Conservation (phyloP, 169 alveolate species). For the Eimeria maxima region DNA sequence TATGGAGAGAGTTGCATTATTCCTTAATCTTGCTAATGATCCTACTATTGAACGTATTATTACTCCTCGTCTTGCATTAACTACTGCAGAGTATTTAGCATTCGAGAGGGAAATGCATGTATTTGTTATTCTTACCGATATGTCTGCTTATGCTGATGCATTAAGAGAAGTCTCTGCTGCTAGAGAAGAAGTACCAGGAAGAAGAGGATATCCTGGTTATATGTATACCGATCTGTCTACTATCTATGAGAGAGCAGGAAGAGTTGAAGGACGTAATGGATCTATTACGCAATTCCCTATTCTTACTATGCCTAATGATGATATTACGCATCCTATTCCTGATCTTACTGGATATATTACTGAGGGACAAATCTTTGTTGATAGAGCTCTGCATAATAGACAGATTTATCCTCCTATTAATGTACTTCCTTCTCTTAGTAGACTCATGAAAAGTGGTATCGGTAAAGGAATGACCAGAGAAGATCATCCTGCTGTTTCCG, state of each 20-base stretch:
- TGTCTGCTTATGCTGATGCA: conserved; percentile 99
- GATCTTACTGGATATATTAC: conserved; percentile 94
- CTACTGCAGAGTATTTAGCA: conserved; percentile 99
- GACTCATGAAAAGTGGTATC: conserved; percentile 99
- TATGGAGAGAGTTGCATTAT: conserved; percentile 99
- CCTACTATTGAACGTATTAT: conserved; percentile 99
- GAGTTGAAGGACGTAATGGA: conserved; percentile 98
- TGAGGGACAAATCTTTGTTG: conserved; percentile 99
- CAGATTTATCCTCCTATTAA: conserved; percentile 96
- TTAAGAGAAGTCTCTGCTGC: conserved; percentile 99
- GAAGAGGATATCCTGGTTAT: conserved; percentile 99
- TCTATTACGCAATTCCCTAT: conserved; percentile 99
- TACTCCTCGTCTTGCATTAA: conserved; percentile 99
- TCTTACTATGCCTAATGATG: conserved; percentile 99
- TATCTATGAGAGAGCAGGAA: conserved; percentile 99
- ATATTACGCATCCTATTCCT: conserved; percentile 98
- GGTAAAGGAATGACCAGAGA: conserved; percentile 99
- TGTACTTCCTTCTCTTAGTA: conserved; percentile 98
- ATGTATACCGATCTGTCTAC: conserved; percentile 99
- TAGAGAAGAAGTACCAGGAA: conserved; percentile 99
- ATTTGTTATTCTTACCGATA: conserved; percentile 99
- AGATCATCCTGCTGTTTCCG: conserved; percentile 99
- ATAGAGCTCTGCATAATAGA: conserved; percentile 98
- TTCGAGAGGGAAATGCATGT: conserved; percentile 99
- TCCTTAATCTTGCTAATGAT: conserved; percentile 99